Conservation (phyloP, 2,329 filamentous ascomycete species). For the Exophiala dermatitidis region DNA sequence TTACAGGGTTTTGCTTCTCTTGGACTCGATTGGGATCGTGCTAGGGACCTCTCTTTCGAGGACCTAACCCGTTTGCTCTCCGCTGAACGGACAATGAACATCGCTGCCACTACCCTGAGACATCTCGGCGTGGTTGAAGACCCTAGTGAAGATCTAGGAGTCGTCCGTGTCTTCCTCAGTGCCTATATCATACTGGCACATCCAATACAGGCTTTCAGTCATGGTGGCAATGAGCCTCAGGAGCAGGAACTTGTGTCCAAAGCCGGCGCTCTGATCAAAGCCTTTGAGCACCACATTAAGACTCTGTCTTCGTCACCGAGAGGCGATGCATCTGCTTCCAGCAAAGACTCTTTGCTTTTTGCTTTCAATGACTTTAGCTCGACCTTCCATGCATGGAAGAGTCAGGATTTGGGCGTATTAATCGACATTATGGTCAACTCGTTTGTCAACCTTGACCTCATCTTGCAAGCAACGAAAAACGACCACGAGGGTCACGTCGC, state of each 20-base stretch:
- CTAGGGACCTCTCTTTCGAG: constrained; percentile 51
- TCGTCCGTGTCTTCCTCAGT: constrained; percentile 56
- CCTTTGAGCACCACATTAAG: constrained; percentile 20
- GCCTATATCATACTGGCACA: constrained; percentile 57
- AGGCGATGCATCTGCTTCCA: not conserved
- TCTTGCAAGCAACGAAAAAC: constrained; percentile 61
- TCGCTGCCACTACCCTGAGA: constrained; percentile 50
- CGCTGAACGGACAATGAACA: constrained; percentile 46
- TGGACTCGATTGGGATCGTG: constrained; percentile 47
- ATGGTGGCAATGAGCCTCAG: constrained; percentile 50
- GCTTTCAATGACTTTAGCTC: constrained; percentile 54
- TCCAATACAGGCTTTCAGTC: constrained; percentile 52
- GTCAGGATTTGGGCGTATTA: constrained; percentile 55
- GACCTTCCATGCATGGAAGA: constrained; percentile 59
- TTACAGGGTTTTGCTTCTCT: constrained; percentile 47
- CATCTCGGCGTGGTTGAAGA: constrained; percentile 49
- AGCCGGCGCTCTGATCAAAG: constrained; percentile 50
- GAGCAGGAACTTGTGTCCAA: constrained; percentile 56
- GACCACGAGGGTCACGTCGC: constrained; percentile 55
- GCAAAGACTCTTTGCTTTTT: constrained; percentile 39
- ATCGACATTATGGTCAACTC: constrained; percentile 61
- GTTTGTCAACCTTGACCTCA: constrained; percentile 59
- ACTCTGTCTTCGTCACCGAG: not conserved
- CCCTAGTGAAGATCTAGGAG: constrained; percentile 42
- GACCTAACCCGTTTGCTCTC: constrained; percentile 52